Evolutionary conservation across 345 rosid species (phyloP).

Genomic region (Lumnitzera littorea): DNA sequence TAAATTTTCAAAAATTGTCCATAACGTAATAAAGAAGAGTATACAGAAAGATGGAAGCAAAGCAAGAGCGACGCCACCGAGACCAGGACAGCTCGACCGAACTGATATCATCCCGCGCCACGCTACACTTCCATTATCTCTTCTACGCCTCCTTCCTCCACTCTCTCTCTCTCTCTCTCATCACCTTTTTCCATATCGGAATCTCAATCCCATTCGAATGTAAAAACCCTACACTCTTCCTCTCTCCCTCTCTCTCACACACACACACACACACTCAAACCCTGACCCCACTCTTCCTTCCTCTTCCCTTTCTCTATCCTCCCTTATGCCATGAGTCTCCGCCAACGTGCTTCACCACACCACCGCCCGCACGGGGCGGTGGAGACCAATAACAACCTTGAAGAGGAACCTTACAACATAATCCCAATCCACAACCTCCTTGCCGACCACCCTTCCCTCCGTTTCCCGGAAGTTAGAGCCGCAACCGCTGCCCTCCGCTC

Average conservation of each 20-base stretch:
- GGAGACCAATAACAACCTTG: slow-evolving; percentile 6
- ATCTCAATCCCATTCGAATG: no score
- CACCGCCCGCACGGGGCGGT: background rate
- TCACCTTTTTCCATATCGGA: background rate
- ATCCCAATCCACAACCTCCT: slow-evolving; percentile 90
- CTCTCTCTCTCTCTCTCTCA: background rate
- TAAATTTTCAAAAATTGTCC: no score
- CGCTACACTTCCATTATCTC: no score
- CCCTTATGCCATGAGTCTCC: slow-evolving; percentile 11
- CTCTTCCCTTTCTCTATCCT: background rate
- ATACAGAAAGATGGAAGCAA: no score
- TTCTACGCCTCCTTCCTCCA: background rate
- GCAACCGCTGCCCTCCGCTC: slow-evolving; percentile 79
- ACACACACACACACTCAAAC: no score
- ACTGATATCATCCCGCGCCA: no score
- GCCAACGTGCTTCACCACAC: slow-evolving; percentile 1
- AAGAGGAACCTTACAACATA: slow-evolving; percentile 64
- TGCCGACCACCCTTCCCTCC: slow-evolving; percentile 92
- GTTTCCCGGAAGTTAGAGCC: slow-evolving; percentile 87
- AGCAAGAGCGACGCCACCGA: no score
- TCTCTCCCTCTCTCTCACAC: no score
- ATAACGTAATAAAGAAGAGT: no score
- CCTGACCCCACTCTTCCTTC: background rate
- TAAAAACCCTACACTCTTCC: no score
- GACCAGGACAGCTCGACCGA: no score